Base-by-base conservation (phyloP, 2,329 filamentous ascomycete genomes). In the Elsinoe perseae region DNA sequence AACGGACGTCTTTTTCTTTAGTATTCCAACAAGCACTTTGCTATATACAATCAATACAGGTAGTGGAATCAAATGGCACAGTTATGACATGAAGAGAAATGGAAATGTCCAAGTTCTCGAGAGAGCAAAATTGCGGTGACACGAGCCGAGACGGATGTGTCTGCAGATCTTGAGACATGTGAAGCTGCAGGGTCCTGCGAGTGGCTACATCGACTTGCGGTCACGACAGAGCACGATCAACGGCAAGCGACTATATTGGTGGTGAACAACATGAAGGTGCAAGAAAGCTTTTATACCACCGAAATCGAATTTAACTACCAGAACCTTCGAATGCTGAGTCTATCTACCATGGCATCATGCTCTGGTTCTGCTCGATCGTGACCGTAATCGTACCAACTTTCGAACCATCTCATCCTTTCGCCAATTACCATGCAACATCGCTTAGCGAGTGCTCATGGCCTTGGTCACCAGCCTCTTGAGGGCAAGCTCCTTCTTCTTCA, bases 401-500 rank as follows among this genome's bases (percentile, higher is more conserved):
- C 23, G n/a, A 10, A 8, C 38, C 30, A 25, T 16, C 38, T 40
- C 38, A n/a, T 30, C n/a, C 28, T 14, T 23, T 18, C n/a, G 14
- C 34, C 23, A 44, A 16, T 16, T 23, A 16, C 18, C 56, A 10
- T 5, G 9, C 21, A 42, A 10, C 38, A 21, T 2, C 38, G 42
- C 59, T 61, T 69, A 70, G 57, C 68, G 64, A 62, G 68, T 70
- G 54, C 66, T 67, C 68, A 70, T 69, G 62, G 68, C 68, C 87
- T 97, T 98, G 77, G 93, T 98, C 68, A 98, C 91, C 66, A 95
- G 83, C 70, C 93, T 83, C 89, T 97, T 98, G 63, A 98, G 83
- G 60, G 90, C 90, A 64, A 98, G 81, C 82, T 98, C 93, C 86
- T 96, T 95, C 89, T 97, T 97, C 89, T 95, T 97, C 67, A 98